These are phyloP conservation scores for Linnemannia elongata DNA, from an alignment of 192 early-diverging fungal genomes.

Conservation along the genomic window DNA sequence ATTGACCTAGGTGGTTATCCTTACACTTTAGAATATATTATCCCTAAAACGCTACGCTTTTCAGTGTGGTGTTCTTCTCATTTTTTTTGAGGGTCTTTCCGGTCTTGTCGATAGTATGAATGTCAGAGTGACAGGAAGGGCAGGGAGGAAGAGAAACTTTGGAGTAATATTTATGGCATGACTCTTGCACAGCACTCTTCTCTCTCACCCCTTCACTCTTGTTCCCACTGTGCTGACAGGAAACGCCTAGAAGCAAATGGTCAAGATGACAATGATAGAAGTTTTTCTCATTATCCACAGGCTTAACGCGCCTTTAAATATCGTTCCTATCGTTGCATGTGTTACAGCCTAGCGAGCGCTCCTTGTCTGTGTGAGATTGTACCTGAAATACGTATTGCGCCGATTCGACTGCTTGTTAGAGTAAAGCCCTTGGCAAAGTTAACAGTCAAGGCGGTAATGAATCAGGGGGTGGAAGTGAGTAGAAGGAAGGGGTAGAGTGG, in stretches of 20 bases:
- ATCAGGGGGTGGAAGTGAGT: background rate
- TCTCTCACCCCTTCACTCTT: no score
- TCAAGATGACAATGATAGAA: background rate
- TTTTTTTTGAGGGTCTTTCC: background rate
- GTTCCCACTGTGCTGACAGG: background rate
- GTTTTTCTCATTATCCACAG: no score
- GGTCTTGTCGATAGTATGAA: background rate
- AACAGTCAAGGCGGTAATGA: background rate
- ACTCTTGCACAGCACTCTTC: background rate
- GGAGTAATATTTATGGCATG: background rate
- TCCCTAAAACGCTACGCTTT: background rate
- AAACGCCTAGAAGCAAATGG: background rate
- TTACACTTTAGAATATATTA: background rate
- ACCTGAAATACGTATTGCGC: background rate
- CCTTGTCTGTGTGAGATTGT: background rate
- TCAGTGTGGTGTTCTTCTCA: background rate
- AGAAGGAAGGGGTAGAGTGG: background rate
- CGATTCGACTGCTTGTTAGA: background rate
- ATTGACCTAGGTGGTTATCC: background rate
- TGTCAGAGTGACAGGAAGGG: background rate
- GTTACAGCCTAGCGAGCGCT: background rate
- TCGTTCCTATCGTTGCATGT: background rate
- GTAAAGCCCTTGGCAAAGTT: background rate
- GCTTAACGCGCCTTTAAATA: background rate
- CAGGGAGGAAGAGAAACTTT: background rate